These are phyloP conservation scores for Flaveria linearis DNA, from an alignment of 129 eudicot species.

Conservation along the genomic window DNA sequence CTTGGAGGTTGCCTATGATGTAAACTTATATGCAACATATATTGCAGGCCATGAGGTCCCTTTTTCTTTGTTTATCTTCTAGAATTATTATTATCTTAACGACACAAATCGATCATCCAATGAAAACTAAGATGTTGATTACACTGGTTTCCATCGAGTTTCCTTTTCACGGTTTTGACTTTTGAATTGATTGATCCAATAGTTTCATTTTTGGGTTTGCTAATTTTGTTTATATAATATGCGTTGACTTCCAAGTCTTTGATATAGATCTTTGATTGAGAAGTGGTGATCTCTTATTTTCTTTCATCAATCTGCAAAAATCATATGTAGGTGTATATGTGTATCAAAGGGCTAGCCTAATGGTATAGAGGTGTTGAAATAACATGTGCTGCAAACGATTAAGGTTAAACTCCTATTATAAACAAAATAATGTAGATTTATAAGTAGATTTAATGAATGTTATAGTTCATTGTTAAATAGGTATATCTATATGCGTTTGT, in stretches of 20 bases:
- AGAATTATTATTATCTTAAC: too few relatives aligned
- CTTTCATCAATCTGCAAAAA: neutral
- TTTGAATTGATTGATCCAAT: neutral
- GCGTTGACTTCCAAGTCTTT: constrained; percentile 5
- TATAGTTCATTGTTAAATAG: too few relatives aligned
- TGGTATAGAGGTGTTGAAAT: too few relatives aligned
- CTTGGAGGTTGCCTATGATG: constrained; percentile 11
- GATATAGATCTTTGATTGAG: neutral
- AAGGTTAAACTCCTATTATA: too few relatives aligned
- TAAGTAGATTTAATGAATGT: too few relatives aligned
- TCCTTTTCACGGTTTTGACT: neutral
- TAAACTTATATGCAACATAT: neutral
- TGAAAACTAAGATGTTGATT: constrained; percentile 12
- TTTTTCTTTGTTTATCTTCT: neutral
- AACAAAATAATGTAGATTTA: too few relatives aligned
- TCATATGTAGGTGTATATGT: too few relatives aligned
- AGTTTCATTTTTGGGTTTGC: neutral
- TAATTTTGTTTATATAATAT: neutral
- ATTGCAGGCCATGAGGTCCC: neutral
- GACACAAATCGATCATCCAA: neutral
- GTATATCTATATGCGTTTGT: too few relatives aligned
- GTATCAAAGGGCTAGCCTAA: too few relatives aligned
- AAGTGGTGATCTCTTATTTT: neutral
- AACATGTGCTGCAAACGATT: too few relatives aligned
- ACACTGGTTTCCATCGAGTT: neutral